A percentile compares a stretch with the other conserved stretches of the same genome.
Evolutionary conservation across 768 basidiomycete genomes (phyloP).

Genomic region (Trametopsis cervina): DNA sequence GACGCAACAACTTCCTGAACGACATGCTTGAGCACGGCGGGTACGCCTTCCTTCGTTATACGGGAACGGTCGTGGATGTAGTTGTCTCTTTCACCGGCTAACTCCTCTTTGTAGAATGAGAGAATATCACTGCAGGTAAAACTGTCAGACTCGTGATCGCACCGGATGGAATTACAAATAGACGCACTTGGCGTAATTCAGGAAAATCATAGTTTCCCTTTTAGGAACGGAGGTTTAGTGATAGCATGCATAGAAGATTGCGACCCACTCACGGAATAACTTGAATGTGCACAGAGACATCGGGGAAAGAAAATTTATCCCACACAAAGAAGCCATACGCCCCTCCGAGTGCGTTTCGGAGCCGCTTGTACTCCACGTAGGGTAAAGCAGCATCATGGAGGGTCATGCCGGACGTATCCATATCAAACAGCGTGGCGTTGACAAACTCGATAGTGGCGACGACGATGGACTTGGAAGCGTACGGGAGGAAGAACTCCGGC

Average conservation of each 20-base stretch:
- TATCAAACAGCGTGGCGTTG: neutral
- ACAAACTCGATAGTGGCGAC: neutral
- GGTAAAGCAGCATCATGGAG: neutral
- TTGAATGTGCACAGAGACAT: neutral
- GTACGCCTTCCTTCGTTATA: neutral
- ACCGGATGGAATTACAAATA: neutral
- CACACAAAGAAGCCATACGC: neutral
- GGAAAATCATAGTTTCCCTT: conserved; percentile 1
- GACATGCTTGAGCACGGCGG: neutral
- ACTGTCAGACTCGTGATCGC: neutral
- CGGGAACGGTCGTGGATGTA: conserved; percentile 3
- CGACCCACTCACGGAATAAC: conserved; percentile 1
- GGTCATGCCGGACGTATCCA: too few relatives aligned
- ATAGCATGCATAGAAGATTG: neutral
- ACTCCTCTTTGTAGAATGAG: too few relatives aligned
- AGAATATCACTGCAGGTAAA: conserved; percentile 2
- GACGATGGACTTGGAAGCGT: conserved; percentile 7
- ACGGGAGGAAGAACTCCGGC: conserved; percentile 19
- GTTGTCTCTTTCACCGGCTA: conserved; percentile 8
- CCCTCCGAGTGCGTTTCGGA: neutral
- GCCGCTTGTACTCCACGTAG: conserved; percentile 2
- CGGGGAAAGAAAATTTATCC: conserved; percentile 1
- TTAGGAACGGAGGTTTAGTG: neutral
- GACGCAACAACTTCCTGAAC: neutral
- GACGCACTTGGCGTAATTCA: conserved; percentile 3